Evolutionary conservation across 2,329 filamentous ascomycete species (phyloP).

Genomic region (Fusarium scirpi): DNA sequence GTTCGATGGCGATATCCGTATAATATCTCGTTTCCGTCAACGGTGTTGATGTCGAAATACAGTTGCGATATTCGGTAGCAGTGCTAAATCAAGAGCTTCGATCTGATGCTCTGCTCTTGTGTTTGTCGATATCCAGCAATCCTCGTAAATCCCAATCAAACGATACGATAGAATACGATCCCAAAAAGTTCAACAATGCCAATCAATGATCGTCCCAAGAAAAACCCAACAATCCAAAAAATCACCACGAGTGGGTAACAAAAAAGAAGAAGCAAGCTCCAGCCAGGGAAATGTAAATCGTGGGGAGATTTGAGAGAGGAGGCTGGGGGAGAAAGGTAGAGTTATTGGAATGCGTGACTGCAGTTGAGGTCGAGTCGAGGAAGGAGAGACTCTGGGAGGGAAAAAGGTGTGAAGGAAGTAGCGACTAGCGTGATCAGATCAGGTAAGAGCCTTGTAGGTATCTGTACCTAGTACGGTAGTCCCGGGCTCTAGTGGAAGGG

Average conservation of each 20-base stretch:
- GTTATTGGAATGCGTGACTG: slow-evolving; percentile 27
- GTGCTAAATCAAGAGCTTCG: slow-evolving; percentile 22
- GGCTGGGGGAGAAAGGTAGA: slow-evolving; percentile 39
- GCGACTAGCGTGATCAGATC: slow-evolving; percentile 35
- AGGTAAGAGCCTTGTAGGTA: slow-evolving; percentile 42
- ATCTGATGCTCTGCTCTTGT: slow-evolving; percentile 24
- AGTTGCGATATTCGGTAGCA: slow-evolving; percentile 1
- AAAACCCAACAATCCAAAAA: slow-evolving; percentile 38
- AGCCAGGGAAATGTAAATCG: slow-evolving; percentile 25
- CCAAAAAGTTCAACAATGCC: slow-evolving; percentile 26
- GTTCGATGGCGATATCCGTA: slow-evolving; percentile 7
- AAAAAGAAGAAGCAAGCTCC: slow-evolving; percentile 26
- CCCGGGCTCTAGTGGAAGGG: slow-evolving; percentile 37
- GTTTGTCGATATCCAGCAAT: slow-evolving; percentile 26
- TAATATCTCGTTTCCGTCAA: slow-evolving; percentile 16
- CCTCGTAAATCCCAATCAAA: slow-evolving; percentile 15
- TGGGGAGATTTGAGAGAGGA: slow-evolving; percentile 27
- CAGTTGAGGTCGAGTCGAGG: slow-evolving; percentile 19
- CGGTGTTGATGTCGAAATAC: slow-evolving; percentile 6
- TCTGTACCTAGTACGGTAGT: slow-evolving; percentile 43
- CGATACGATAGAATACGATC: slow-evolving; percentile 28
- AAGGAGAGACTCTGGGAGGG: slow-evolving; percentile 33
- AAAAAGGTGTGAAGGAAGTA: slow-evolving; percentile 33
- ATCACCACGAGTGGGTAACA: slow-evolving; percentile 13
- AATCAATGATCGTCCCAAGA: slow-evolving; percentile 37